Base-by-base conservation (phyloP, 371 early-diverging fungal species). In the Haplosporangium sp. region DNA sequence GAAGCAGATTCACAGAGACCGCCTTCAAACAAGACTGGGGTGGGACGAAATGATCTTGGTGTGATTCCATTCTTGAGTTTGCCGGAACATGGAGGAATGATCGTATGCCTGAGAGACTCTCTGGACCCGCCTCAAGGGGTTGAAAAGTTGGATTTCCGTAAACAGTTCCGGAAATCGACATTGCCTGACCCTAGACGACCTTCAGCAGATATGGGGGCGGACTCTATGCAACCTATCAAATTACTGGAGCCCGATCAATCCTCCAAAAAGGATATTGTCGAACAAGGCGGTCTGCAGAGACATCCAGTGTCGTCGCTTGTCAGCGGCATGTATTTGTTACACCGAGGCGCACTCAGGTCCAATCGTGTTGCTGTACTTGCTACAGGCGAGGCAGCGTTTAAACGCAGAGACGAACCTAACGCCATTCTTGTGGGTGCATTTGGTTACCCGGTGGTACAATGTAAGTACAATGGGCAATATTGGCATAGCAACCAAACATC, bases 61-160 rank as follows among this genome's bases (percentile, higher is more conserved):
- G 87, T 91, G 0, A 69, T 94, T 7, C 87, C 90, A 6, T 89
- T 92, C 1, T 75, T 93, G 51, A 90, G 92, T 40, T 81, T 93
- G 5, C 84, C 89, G 0, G 93, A 93, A 62, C 90, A 92, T 65
- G 94, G 92, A 40, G 93, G 94, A 12, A 85, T 89, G 81, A 84
- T 94, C 20, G 60, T 94, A 37, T 70, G 84, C 54, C 82, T 89
- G 42, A 60, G 90, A 42, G 87, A 88, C 57, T 47, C 63, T 14
- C 18, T 60, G 36, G 55, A 56, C 1, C 67, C 71, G 21, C 77
- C 72, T 3, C 23, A 9, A 7, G 62, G 67, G n/a, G 41, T 56
- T 9, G 72, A 71, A 6, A 52, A 36, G 36, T 21, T 64, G 18
- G 77, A 71, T 37, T 51, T 77, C 21, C 67, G 67, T 12, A 77